phyloP scores from a whole-genome alignment of 2,329 filamentous ascomycete genomes.

The Orbilia javanica region DNA sequence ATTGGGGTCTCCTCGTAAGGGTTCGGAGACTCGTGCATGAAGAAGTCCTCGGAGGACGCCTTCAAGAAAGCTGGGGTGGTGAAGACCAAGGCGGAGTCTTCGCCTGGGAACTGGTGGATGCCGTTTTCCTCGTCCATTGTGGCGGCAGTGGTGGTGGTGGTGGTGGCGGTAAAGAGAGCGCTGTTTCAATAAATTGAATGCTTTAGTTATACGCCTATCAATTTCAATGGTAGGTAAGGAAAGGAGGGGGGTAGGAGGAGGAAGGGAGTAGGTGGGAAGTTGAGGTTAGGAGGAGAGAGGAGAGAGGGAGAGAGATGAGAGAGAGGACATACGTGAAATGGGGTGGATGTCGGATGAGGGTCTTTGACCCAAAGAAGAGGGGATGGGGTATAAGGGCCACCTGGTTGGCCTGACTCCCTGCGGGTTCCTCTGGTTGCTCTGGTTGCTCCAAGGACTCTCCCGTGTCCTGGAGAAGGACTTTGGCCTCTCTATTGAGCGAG shows the following conservation, averaged over 20 bases:
- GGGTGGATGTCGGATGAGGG: neutral
- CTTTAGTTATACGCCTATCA: neutral
- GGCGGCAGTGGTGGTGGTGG: neutral
- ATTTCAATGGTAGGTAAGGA: neutral
- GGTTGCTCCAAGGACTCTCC: no score
- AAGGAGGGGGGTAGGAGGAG: neutral
- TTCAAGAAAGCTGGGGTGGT: constrained; percentile 18
- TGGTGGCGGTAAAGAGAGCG: neutral
- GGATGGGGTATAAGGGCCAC: neutral
- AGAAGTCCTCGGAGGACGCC: constrained; percentile 5
- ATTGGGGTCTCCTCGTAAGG: constrained; percentile 31
- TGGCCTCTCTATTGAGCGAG: no score
- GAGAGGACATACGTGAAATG: neutral
- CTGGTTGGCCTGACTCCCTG: neutral
- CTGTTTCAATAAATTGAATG: neutral
- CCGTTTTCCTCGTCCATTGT: constrained; percentile 18
- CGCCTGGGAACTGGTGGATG: constrained; percentile 26
- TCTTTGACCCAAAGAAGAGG: neutral
- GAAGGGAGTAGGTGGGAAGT: no score
- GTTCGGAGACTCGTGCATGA: neutral
- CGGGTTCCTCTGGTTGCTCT: no score
- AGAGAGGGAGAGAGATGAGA: neutral
- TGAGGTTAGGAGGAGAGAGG: neutral
- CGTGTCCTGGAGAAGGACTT: no score
- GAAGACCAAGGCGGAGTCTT: constrained; percentile 14